Evolutionary conservation across 2,329 filamentous ascomycete species (phyloP).

Genomic region (Penicillium hesseltinei): DNA sequence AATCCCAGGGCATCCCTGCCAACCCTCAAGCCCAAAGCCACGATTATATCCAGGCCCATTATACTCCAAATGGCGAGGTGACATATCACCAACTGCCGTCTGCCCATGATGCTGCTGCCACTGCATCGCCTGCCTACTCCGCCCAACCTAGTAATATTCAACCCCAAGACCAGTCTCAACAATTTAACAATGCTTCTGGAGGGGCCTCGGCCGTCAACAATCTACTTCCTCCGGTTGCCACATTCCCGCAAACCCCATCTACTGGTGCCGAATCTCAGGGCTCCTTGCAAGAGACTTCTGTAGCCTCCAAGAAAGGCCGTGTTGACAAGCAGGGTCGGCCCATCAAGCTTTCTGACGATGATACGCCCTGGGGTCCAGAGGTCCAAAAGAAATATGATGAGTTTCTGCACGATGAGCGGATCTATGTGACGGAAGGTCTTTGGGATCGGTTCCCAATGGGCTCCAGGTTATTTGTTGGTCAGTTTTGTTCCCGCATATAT

Average conservation of each 20-base stretch:
- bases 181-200: conserved; percentile 34
- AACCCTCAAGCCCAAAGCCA: conserved; percentile 48
- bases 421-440: conserved; percentile 53
- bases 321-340: conserved; percentile 28
- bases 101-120: conserved; percentile 25
- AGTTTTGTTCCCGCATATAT: conserved; percentile 22
- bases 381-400: conserved; percentile 51
- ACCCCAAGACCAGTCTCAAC: conserved; percentile 24
- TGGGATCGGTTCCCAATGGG: conserved; percentile 53
- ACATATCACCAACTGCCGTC: conserved; percentile 41
- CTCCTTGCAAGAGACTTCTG: conserved; percentile 21
- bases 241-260: conserved; percentile 33
- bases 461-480: conserved; percentile 51
- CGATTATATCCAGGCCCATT: conserved; percentile 37
- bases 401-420: conserved; percentile 50
- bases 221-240: conserved; percentile 42
- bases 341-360: conserved; percentile 34
- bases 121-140: conserved; percentile 28
- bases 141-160: conserved; percentile 37
- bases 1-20: conserved; percentile 43
- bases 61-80: conserved; percentile 38
- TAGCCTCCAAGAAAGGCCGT: conserved; percentile 26
- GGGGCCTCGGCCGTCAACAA: conserved; percentile 35
- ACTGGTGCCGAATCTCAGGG: conserved; percentile 21
- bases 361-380: conserved; percentile 49